Evolutionary conservation across 306 rosid species (phyloP).

Genomic region (Quillaja saponaria): DNA sequence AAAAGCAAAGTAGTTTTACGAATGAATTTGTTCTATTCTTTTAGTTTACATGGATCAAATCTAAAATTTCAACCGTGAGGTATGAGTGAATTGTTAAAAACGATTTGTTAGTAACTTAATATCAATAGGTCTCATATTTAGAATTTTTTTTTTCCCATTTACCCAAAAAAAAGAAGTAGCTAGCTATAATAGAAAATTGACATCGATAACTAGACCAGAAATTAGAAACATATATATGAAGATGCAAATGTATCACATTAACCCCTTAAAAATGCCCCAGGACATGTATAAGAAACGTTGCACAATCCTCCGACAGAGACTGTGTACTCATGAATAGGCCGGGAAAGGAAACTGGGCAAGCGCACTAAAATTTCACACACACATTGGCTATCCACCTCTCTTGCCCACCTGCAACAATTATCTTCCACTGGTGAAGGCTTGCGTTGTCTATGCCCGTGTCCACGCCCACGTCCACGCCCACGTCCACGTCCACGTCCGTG

Average conservation of each 20-base stretch:
- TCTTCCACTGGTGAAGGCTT: constrained; percentile 35
- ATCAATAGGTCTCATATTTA: too few relatives aligned
- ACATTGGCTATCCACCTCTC: constrained; percentile 58
- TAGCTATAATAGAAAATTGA: too few relatives aligned
- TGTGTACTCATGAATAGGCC: constrained; percentile 60
- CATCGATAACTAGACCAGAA: not conserved
- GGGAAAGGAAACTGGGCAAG: constrained; percentile 58
- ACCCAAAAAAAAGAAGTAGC: too few relatives aligned
- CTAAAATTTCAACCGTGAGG: too few relatives aligned
- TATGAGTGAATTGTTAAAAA: too few relatives aligned
- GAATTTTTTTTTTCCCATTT: too few relatives aligned
- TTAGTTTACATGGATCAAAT: too few relatives aligned
- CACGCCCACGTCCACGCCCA: constrained; percentile 5
- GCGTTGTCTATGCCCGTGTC: constrained; percentile 15
- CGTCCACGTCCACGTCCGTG: constrained; percentile 27
- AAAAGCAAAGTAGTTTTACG: too few relatives aligned
- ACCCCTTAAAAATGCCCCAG: constrained; percentile 47
- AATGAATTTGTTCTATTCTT: too few relatives aligned
- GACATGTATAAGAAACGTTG: constrained; percentile 54
- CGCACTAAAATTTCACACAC: constrained; percentile 48
- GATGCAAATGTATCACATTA: not conserved
- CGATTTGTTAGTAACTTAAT: too few relatives aligned
- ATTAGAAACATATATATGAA: not conserved
- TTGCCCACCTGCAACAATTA: constrained; percentile 74
- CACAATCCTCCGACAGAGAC: constrained; percentile 54